Conservation (phyloP, 441 rosid genomes). For the Cnidoscolus chayamansa region DNA sequence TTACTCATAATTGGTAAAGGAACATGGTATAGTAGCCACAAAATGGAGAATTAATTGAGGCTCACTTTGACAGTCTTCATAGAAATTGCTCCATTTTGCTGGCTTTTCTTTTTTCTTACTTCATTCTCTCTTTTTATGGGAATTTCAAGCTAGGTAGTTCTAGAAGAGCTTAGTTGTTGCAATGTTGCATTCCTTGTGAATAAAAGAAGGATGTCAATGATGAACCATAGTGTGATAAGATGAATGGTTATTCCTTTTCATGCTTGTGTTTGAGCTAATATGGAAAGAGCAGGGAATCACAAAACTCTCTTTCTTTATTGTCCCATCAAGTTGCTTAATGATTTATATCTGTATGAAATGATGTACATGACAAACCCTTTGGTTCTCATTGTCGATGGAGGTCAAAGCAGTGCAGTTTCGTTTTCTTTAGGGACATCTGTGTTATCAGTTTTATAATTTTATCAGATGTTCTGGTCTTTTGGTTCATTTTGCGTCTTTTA, state of each 20-base stretch:
- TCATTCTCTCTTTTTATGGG: too few relatives aligned
- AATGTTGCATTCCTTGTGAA: background rate
- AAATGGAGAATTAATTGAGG: too few relatives aligned
- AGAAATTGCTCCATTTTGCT: background rate
- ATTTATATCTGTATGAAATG: background rate
- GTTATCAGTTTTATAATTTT: background rate
- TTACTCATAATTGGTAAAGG: background rate
- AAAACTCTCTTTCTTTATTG: background rate
- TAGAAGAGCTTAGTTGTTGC: background rate
- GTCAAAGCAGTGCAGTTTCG: background rate
- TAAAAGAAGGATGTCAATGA: background rate
- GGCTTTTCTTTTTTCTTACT: background rate
- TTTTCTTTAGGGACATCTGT: background rate
- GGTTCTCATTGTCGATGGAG: too few relatives aligned
- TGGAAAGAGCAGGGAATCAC: background rate
- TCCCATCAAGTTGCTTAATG: background rate
- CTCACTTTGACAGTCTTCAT: background rate
- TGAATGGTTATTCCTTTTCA: background rate
- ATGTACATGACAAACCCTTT: background rate
- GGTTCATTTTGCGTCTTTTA: background rate
- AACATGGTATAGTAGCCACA: background rate
- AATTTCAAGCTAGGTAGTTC: too few relatives aligned
- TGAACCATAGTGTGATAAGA: background rate
- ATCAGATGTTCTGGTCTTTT: background rate
- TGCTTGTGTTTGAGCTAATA: background rate